Evolutionary conservation across 805 yeast species (phyloP).

Genomic region (Debaryomyces hansenii): DNA sequence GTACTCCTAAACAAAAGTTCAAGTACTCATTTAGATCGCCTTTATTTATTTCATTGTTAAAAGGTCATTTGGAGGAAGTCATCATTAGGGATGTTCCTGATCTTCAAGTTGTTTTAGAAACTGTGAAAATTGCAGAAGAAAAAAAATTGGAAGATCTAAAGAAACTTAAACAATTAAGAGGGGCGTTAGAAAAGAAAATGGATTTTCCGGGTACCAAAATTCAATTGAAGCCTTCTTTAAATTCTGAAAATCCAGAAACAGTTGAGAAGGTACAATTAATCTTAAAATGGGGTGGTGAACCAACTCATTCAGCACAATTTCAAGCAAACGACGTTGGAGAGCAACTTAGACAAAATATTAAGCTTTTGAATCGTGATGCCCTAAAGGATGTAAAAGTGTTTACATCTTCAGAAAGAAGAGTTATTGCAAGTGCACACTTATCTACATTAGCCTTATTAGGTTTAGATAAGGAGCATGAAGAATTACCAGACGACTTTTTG

Average conservation of each 20-base stretch:
- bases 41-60: conserved; percentile 77
- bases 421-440: conserved; percentile 85
- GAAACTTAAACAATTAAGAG: conserved; percentile 72
- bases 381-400: conserved; percentile 82
- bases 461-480: conserved; percentile 49
- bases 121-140: conserved; percentile 79
- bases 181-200: conserved; percentile 86
- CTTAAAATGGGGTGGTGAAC: conserved; percentile 99
- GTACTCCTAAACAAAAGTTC: conserved; percentile 98
- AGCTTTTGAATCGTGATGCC: conserved; percentile 79
- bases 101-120: conserved; percentile 78
- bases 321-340: conserved; percentile 96
- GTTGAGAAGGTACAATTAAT: conserved; percentile 96
- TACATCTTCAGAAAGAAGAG: conserved; percentile 94
- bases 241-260: conserved; percentile 54
- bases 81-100: conserved; percentile 89
- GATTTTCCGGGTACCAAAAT: conserved; percentile 94
- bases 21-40: conserved; percentile 92
- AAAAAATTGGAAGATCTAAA: conserved; percentile 76
- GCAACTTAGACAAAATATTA: conserved; percentile 88
- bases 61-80: conserved; percentile 95
- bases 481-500: conserved; percentile 72
- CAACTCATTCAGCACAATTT: conserved; percentile 94
- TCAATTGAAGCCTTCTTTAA: conserved; percentile 86
- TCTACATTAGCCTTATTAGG: conserved; percentile 78